Evolutionary conservation across 257 asterid species (phyloP), one percentile per base, ranked within the genome.

Genomic region (Rehmannia glutinosa): DNA sequence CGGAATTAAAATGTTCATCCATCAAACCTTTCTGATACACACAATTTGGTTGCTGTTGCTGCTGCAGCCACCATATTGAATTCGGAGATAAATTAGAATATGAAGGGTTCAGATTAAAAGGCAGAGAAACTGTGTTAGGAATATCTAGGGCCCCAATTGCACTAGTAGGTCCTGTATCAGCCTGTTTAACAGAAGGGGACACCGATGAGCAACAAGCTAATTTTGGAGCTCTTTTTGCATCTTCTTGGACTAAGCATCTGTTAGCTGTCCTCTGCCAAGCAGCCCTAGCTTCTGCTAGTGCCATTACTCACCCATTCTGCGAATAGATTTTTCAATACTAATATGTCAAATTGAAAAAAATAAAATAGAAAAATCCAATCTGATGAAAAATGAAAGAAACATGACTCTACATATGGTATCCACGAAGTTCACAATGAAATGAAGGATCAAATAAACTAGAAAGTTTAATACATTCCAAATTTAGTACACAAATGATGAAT

Each of bases 191-290:
- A 4, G 80, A 75, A 8, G 86, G 81, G 15, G 92, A 69, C 9
- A 75, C 50, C 1, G 96, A 56, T 16, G 97, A 77, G 75, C n/a
- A n/a, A n/a, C 83, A 86, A 62, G 97, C 91, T 76, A 92, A 80
- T 68, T 81, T 92, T 3, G 98, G 97, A 80, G 98, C 97, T 78
- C 95, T 66, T 78, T 88, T 88, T 35, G 97, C 97, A 73, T 91
- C 97, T 78, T 91, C 96, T 73, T 91, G 97, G 62, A 86, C 91
- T 64, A 91, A 82, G 70, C 89, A 91, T 63, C 97, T 83, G 68
- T 88, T 89, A 47, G 84, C 96, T 21, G 94, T 84, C 76, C 96
- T 88, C 76, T 89, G 95, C 94, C 93, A 89, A 61, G 82, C 94
- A 8, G 94, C 91, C 73, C 98, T 84, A 60, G 83, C 95, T 78